Conservation (phyloP, 2,329 filamentous ascomycete genomes). For the Chrysosporium queenslandicum region DNA sequence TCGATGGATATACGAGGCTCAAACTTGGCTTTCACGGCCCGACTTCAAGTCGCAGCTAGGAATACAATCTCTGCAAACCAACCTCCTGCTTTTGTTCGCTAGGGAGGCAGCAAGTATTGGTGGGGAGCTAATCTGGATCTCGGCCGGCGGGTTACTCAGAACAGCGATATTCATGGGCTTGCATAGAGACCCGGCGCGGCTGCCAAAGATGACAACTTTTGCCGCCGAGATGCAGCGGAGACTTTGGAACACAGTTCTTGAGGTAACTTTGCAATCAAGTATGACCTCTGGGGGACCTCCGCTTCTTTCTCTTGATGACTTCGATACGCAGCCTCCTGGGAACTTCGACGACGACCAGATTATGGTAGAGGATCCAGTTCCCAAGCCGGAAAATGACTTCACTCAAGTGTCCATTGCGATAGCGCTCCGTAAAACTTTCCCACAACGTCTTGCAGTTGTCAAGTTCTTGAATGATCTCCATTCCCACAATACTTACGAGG, state of each 20-base stretch:
- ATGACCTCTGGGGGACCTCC: constrained; percentile 29
- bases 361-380: constrained; percentile 10
- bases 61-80: not conserved
- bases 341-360: constrained; percentile 33
- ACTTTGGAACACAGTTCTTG: constrained; percentile 38
- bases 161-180: constrained; percentile 37
- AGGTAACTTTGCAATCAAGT: constrained; percentile 33
- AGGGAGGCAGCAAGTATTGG: constrained; percentile 26
- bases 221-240: constrained; percentile 39
- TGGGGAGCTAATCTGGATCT: constrained; percentile 29
- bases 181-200: constrained; percentile 31
- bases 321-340: constrained; percentile 30
- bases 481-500: too few species aligned
- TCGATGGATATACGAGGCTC: constrained; percentile 31
- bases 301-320: constrained; percentile 28
- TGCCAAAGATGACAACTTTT: constrained; percentile 21
- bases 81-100: constrained; percentile 26
- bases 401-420: constrained; percentile 46
- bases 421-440: constrained; percentile 38
- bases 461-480: constrained; percentile 41
- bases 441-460: constrained; percentile 38
- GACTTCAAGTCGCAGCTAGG: constrained; percentile 24
- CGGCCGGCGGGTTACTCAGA: constrained; percentile 32
- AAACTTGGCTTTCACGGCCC: constrained; percentile 27
- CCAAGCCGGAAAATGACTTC: constrained; percentile 29